Evolutionary conservation across 805 yeast species (phyloP).

Genomic region (Myxozyma mucilagina): DNA sequence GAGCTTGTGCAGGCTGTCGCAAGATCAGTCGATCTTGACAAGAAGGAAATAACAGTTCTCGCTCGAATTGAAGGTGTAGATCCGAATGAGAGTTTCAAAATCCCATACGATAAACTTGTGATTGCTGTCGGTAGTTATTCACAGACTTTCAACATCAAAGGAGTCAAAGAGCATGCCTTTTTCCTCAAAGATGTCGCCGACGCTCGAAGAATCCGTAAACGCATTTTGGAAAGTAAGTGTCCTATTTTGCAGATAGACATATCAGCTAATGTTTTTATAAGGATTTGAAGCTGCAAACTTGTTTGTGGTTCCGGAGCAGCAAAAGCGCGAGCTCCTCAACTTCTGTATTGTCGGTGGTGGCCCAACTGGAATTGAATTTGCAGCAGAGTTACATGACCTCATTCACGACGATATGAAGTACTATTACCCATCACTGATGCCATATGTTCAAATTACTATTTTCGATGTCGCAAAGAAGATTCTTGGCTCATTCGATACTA

Average conservation of each 20-base stretch:
- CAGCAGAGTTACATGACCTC: conserved; percentile 67
- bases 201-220: conserved; percentile 56
- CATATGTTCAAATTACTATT: conserved; percentile 68
- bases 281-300: conserved; percentile 62
- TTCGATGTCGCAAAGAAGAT: conserved; percentile 68
- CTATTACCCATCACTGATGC: conserved; percentile 57
- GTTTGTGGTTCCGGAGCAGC: conserved; percentile 63
- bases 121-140: conserved; percentile 68
- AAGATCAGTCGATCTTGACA: conserved; percentile 9
- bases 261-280: not conserved
- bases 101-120: conserved; percentile 67
- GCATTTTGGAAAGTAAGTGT: conserved; percentile 46
- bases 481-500: conserved; percentile 64
- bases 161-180: conserved; percentile 55
- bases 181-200: conserved; percentile 67
- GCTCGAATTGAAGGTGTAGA: conserved; percentile 18
- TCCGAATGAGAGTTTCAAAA: conserved; percentile 46
- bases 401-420: conserved; percentile 62
- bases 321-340: conserved; percentile 58
- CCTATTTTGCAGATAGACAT: not conserved
- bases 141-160: conserved; percentile 68
- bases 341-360: conserved; percentile 76
- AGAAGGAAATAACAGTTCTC: conserved; percentile 9
- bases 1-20: conserved; percentile 26
- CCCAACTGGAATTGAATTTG: conserved; percentile 72